Conservation (phyloP, 176 grass and related monocot genomes). For the Panicum miliaceum region DNA sequence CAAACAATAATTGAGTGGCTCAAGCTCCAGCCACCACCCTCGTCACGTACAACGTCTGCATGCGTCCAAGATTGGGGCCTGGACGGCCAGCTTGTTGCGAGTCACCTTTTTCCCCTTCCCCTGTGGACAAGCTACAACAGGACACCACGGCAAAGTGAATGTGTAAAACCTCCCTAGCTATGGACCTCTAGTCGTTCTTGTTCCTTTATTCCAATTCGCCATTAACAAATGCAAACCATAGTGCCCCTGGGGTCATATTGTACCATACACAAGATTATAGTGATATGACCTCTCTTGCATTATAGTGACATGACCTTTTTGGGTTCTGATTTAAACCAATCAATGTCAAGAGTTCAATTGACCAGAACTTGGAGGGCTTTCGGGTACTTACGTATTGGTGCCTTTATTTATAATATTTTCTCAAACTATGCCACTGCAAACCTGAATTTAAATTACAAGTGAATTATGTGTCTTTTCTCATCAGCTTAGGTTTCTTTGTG, state of each 20-base stretch:
- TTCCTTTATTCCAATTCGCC: constrained; percentile 20
- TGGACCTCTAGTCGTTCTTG: neutral
- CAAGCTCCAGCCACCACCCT: neutral
- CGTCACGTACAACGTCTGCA: neutral
- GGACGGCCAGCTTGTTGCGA: constrained; percentile 33
- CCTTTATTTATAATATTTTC: neutral
- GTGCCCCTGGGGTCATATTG: constrained; percentile 18
- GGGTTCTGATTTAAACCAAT: neutral
- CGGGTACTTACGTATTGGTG: neutral
- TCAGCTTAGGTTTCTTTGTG: neutral
- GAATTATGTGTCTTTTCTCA: neutral
- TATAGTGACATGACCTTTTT: neutral
- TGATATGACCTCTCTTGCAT: neutral
- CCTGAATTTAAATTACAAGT: neutral
- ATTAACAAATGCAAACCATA: constrained; percentile 19
- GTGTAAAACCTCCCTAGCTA: neutral
- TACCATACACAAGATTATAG: neutral
- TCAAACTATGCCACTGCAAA: neutral
- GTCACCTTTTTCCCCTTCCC: constrained; percentile 5
- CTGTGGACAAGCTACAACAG: constrained; percentile 19
- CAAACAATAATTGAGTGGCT: constrained; percentile 38
- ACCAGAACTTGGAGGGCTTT: neutral
- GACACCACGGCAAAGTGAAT: constrained; percentile 30
- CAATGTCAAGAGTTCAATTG: neutral
- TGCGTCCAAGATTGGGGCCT: constrained; percentile 45